Percentiles rank a stretch among this genome's conserved stretches.
phyloP scores from a whole-genome alignment of 352 stramenopile genomes.

The Globisporangium spiculum region DNA sequence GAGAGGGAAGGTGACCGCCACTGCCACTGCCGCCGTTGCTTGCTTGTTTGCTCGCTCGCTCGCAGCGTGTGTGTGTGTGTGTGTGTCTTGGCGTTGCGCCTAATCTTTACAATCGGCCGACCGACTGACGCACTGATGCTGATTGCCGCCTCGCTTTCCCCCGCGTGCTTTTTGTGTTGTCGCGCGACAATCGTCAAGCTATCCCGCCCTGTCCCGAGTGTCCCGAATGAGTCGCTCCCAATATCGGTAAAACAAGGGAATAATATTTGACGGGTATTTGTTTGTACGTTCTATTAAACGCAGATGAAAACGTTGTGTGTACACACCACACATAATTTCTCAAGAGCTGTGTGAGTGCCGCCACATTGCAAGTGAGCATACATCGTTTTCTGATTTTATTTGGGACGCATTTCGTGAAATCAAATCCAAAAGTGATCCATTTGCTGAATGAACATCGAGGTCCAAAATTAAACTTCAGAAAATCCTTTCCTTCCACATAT shows the following conservation, averaged over 20 bases:
- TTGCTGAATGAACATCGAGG: neutral
- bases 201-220: neutral
- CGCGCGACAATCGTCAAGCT: slow-evolving; percentile 1
- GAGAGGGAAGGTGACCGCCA: neutral
- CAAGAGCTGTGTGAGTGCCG: neutral
- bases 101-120: slow-evolving; percentile 5
- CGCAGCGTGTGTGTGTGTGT: slow-evolving; percentile 1
- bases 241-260: neutral
- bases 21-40: neutral
- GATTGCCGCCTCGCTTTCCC: slow-evolving; percentile 9
- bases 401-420: neutral
- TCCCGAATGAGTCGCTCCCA: neutral
- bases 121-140: slow-evolving; percentile 4
- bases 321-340: neutral
- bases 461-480: neutral
- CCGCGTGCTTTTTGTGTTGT: slow-evolving; percentile 1
- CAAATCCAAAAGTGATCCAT: neutral
- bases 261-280: neutral
- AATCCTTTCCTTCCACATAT: neutral
- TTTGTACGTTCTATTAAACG: neutral
- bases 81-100: neutral
- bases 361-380: neutral
- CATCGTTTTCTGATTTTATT: neutral
- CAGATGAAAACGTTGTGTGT: too few relatives aligned
- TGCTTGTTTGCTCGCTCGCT: neutral